Evolutionary conservation across 768 basidiomycete genomes (phyloP).

Genomic region (Suillus occidentalis): DNA sequence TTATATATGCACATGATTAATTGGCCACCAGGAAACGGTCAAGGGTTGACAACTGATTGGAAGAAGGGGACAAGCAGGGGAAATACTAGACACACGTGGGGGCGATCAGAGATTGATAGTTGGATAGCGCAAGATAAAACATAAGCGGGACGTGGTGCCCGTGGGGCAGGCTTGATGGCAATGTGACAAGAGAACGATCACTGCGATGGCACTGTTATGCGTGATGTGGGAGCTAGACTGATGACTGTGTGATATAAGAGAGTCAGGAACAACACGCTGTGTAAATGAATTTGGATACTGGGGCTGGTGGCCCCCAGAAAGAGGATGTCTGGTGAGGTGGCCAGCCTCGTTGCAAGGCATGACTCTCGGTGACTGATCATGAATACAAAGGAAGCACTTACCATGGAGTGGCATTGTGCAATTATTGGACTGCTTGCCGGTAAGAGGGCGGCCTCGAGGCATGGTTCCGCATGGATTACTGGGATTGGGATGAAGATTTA

Average conservation of each 20-base stretch:
- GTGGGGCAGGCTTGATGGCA: conserved; percentile 1
- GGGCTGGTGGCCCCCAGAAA: neutral
- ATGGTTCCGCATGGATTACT: neutral
- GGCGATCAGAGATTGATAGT: conserved; percentile 4
- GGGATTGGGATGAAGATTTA: neutral
- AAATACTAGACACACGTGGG: neutral
- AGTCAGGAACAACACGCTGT: conserved; percentile 3
- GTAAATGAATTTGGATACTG: neutral
- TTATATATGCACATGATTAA: neutral
- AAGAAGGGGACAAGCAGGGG: neutral
- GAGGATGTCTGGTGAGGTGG: conserved; percentile 8
- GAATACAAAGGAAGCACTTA: neutral
- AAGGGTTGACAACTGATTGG: neutral
- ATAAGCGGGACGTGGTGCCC: conserved; percentile 4
- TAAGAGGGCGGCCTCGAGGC: conserved; percentile 2
- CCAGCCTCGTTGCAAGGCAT: conserved; percentile 8
- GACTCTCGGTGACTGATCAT: neutral
- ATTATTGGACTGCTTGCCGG: neutral
- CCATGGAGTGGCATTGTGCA: neutral
- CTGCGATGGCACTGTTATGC: neutral
- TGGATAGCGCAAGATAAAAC: neutral
- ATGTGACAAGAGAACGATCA: conserved; percentile 1
- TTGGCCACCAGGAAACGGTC: neutral
- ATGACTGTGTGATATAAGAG: conserved; percentile 2
- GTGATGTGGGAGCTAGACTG: neutral